Conservation (phyloP, 768 basidiomycete species). For the Gelatoporia subvermispora region DNA sequence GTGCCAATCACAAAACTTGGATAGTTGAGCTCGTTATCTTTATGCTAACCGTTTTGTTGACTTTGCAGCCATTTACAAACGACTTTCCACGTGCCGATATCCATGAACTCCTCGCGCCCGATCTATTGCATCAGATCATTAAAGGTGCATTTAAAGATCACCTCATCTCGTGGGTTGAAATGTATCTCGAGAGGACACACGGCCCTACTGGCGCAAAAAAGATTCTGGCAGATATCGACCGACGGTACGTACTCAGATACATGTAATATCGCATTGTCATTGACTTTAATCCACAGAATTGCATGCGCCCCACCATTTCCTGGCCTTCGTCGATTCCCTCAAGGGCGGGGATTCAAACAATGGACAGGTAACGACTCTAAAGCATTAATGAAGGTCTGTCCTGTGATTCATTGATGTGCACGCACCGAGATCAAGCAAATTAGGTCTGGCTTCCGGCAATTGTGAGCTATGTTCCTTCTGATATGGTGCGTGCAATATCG, state of each 20-base stretch:
- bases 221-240: constrained; percentile 12
- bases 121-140: constrained; percentile 17
- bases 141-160: too few species aligned
- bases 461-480: constrained; percentile 7
- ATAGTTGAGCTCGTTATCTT: too few species aligned
- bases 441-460: constrained; percentile 17
- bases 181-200: constrained; percentile 12
- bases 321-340: constrained; percentile 14
- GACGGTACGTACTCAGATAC: background rate
- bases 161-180: constrained; percentile 10
- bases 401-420: too few species aligned
- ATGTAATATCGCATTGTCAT: too few species aligned
- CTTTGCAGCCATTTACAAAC: constrained; percentile 15
- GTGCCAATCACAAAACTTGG: too few species aligned
- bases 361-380: constrained; percentile 26
- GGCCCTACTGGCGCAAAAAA: background rate
- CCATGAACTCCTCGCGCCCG: constrained; percentile 10
- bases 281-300: constrained; percentile 5
- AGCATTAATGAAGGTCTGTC: constrained; percentile 21
- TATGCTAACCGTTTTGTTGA: too few species aligned
- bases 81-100: constrained; percentile 19
- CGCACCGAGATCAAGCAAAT: too few species aligned
- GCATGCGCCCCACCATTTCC: constrained; percentile 15
- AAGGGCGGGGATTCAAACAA: constrained; percentile 22
- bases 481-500: constrained; percentile 11